Base-by-base conservation (phyloP, 257 asterid genomes). In the Capsicum chinense region DNA sequence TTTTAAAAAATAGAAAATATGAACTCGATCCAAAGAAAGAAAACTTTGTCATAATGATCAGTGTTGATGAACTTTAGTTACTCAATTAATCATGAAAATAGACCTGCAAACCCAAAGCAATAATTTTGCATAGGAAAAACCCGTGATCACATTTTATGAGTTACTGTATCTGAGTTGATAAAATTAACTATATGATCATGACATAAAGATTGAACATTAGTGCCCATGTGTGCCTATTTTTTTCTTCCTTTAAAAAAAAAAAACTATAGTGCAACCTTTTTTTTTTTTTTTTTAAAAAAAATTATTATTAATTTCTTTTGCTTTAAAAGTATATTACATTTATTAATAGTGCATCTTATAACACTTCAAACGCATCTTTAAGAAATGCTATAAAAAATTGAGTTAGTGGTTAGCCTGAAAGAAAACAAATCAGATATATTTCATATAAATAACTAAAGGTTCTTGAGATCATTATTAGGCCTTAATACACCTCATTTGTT, bases 221-320 rank as follows among this genome's bases (percentile, higher is more conserved):
- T 86, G 80, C 48, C 88, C 91, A 85, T 88, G 89, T 85, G 89
- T 88, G 86, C 84, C 57, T 47, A 76, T 66, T 14, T 17, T 71
- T 6, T 12, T 1, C 42, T 42, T 2, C 5, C 50, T 50, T 64
- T 26, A 0, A 26, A 64, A 14, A 35, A n/a, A 2, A 11, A 13
- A 19, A 3, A 33, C 16, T 71, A 71, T 47, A 47, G 58, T 47
- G 79, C 39, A 42, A 47, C 58, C 16, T 8, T 67, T 39, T 39
- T 39, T 26, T 26, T 39, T 26, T 26, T 26, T 26, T 26, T 26
- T 26, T 26, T 0, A 39, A 39, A 39, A 39, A 0, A 39, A 39
- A 39, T 39, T 39, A 39, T 39, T 39, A 39, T 39, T 39, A 39
- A 39, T 39, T 3, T 39, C 44, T 39, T 39, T 39, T 39, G 5